Evolutionary conservation across 176 grass and related monocot species (phyloP).

Genomic region (Triticum aestivum): IWGSC_CS_RefSeq_v2.1 NC_057798.1:694855195-694855694

Average conservation of each 20-base stretch:
- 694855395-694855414: background rate
- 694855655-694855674: too few relatives aligned
- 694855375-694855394: slow-evolving; percentile 25
- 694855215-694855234: background rate
- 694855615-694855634: too few relatives aligned
- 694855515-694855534: slow-evolving; percentile 17
- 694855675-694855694: too few relatives aligned
- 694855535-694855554: slow-evolving; percentile 5
- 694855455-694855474: slow-evolving; percentile 8
- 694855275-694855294: slow-evolving; percentile 69
- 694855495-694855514: slow-evolving; percentile 19
- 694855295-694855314: slow-evolving; percentile 76
- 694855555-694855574: slow-evolving; percentile 34
- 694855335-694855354: slow-evolving; percentile 31
- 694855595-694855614: slow-evolving; percentile 40
- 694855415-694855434: background rate
- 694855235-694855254: slow-evolving; percentile 51
- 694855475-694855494: slow-evolving; percentile 16
- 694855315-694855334: slow-evolving; percentile 79
- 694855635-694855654: too few relatives aligned
- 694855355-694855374: slow-evolving; percentile 26
- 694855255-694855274: slow-evolving; percentile 67
- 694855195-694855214: background rate
- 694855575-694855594: slow-evolving; percentile 70
- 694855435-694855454: background rate